A percentile compares a stretch with the other conserved stretches of the same genome.
Conservation (phyloP, 2,329 filamentous ascomycete species). For the Fusarium luffae region DNA sequence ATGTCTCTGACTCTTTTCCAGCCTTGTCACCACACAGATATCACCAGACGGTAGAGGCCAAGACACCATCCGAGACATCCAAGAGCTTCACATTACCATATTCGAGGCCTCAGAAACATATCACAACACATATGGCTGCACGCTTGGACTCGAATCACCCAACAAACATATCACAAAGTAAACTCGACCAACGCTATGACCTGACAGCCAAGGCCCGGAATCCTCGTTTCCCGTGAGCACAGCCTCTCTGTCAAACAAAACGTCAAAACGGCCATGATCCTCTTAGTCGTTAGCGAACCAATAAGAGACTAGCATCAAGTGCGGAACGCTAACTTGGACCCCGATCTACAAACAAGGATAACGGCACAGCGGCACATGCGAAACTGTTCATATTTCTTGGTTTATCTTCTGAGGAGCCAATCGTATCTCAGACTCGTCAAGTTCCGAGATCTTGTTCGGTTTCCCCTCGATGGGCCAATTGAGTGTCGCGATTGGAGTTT, state of each 20-base stretch:
- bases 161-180: conserved; percentile 3
- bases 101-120: background rate
- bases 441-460: conserved; percentile 7
- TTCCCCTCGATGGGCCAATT: background rate
- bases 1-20: background rate
- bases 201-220: conserved; percentile 10
- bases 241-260: conserved; percentile 23
- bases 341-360: conserved; percentile 3
- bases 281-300: background rate
- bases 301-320: background rate
- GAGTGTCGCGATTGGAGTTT: background rate
- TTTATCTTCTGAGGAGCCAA: background rate
- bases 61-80: conserved; percentile 8
- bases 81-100: background rate
- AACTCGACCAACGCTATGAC: conserved; percentile 51
- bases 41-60: background rate
- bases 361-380: background rate
- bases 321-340: background rate
- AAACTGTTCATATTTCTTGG: background rate
- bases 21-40: background rate
- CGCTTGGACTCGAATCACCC: background rate
- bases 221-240: conserved; percentile 13
- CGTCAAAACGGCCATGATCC: background rate
- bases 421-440: conserved; percentile 1
- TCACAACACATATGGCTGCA: background rate